Conservation (phyloP, 495 filamentous ascomycete genomes). For the Daldinia concentrica region DNA sequence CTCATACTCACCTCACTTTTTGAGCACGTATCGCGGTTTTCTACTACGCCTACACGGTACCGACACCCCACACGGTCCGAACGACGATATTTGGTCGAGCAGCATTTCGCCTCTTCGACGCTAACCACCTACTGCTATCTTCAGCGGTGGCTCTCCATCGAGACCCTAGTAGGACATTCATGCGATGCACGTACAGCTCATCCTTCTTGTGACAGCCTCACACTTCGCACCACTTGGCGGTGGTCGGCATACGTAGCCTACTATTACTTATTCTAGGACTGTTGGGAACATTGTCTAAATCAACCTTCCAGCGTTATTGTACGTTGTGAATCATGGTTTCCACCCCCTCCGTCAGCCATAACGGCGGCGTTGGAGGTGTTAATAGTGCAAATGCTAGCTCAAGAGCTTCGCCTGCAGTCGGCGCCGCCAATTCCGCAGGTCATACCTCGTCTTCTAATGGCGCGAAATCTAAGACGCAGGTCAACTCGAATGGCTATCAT, state of each 20-base stretch:
- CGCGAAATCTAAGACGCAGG: constrained; percentile 54
- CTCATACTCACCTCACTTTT: background rate
- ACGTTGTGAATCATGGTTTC: constrained; percentile 51
- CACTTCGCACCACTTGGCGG: constrained; percentile 25
- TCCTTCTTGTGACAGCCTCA: constrained; percentile 43
- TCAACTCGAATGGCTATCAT: constrained; percentile 63
- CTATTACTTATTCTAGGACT: constrained; percentile 17
- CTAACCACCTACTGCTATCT: constrained; percentile 3
- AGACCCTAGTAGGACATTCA: constrained; percentile 19
- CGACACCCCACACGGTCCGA: constrained; percentile 14
- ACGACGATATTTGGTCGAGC: background rate
- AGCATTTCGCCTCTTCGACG: constrained; percentile 15
- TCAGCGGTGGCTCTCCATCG: constrained; percentile 8
- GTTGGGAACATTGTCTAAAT: constrained; percentile 2
- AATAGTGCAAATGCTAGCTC: constrained; percentile 54
- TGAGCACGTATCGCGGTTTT: background rate
- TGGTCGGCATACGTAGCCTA: constrained; percentile 33
- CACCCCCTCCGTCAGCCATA: constrained; percentile 50
- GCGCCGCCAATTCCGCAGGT: constrained; percentile 42
- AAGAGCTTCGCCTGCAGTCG: constrained; percentile 59
- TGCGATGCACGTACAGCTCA: constrained; percentile 46
- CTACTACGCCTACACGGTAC: constrained; percentile 1
- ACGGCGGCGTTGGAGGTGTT: constrained; percentile 46
- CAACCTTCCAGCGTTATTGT: constrained; percentile 12
- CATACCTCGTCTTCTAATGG: constrained; percentile 47